Evolutionary conservation across 2,329 filamentous ascomycete species (phyloP).

Genomic region (Penicillium sp.): DNA sequence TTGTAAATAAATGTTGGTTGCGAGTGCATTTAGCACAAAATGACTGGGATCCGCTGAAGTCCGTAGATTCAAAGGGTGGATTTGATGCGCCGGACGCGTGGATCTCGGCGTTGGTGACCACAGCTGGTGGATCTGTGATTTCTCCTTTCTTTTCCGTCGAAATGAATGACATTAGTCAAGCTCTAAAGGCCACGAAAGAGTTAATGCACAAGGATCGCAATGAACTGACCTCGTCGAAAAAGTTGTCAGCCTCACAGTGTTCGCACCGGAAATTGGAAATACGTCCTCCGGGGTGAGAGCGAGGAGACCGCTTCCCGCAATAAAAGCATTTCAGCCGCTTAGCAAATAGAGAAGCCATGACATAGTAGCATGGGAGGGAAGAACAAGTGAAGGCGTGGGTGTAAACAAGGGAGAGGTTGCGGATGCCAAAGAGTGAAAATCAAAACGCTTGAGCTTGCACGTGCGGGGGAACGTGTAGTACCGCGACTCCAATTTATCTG

Average conservation of each 20-base stretch:
- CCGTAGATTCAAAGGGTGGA: slow-evolving; percentile 45
- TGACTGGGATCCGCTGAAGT: slow-evolving; percentile 40
- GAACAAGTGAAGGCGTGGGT: slow-evolving; percentile 3
- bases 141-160: slow-evolving; percentile 64
- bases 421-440: slow-evolving; percentile 14
- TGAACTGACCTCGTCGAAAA: slow-evolving; percentile 71
- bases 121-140: slow-evolving; percentile 78
- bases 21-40: slow-evolving; percentile 78
- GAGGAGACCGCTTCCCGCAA: slow-evolving; percentile 66
- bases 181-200: neutral
- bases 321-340: slow-evolving; percentile 71
- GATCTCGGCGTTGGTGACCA: slow-evolving; percentile 48
- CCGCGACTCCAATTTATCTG: slow-evolving; percentile 12
- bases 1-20: slow-evolving; percentile 79
- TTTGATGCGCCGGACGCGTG: slow-evolving; percentile 36
- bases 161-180: slow-evolving; percentile 17
- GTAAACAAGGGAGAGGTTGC: slow-evolving; percentile 13
- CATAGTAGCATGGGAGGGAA: slow-evolving; percentile 17
- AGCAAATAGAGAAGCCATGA: slow-evolving; percentile 43
- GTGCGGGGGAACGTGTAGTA: slow-evolving; percentile 22
- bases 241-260: slow-evolving; percentile 81
- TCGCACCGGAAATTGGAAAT: slow-evolving; percentile 68
- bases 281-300: slow-evolving; percentile 55
- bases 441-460: slow-evolving; percentile 15
- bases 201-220: neutral